Base-by-base conservation (phyloP, 2,329 filamentous ascomycete species). In the Ceratocystis lukuohia region DNA sequence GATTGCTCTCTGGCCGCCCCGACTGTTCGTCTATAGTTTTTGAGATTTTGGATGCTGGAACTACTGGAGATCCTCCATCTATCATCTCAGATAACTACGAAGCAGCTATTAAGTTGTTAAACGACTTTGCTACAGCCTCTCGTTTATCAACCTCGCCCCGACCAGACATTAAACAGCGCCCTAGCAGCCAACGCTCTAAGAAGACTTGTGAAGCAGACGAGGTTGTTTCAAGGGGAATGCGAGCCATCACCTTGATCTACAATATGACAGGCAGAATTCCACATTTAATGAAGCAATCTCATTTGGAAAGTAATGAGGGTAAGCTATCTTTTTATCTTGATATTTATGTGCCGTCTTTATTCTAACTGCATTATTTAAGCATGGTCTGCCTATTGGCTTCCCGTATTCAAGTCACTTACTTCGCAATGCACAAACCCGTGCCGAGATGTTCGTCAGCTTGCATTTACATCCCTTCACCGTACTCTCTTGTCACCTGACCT, bases 381-480 rank as follows among this genome's bases (percentile, higher is more conserved):
- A 15, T 99, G 94, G 94, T 91, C 91, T 63, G 91, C 94, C 7
- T 99, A 99, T 75, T 99, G 94, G 94, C 87, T 92, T 15, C 94
- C 93, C 1, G 91, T 99, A 30, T 94, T 99, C 76, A 85, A 91
- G 71, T 89, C 91, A 5, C 78, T 99, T 20, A 94, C 89, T 2
- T 85, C 85, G 3, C 94, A 99, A 76, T 96, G 92, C 76, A 89
- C 90, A 65, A 99, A 97, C 73, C 91, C 92, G 0, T 96, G 91
- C 73, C 88, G 93, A 65, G 92, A 96, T 71, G 90, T 99, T 68
- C 86, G 94, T 2, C 89, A 96, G 71, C 84, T 95, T 72, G 91
- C 94, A 1, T 90, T 97, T 71, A 85, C 88, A 6, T 90, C 87
- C 8, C 80, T 99, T 17, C 93, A 97, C 74, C 84, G 92, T 66